Evolutionary conservation across 2,329 filamentous ascomycete genomes (phyloP).

Genomic region (Colletotrichum salicis): DNA sequence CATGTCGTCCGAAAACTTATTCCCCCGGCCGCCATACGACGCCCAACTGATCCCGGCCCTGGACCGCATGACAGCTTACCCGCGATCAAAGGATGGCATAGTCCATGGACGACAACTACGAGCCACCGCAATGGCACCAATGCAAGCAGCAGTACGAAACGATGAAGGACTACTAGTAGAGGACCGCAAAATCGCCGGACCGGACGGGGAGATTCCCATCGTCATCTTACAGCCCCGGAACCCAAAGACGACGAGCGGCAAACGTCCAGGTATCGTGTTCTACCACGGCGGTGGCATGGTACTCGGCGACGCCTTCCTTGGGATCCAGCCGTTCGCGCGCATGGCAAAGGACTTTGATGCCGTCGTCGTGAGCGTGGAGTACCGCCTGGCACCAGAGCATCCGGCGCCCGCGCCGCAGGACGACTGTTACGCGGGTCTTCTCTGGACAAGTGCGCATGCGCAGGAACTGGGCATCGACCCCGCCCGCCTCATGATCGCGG

Average conservation of each 20-base stretch:
- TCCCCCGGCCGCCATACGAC: constrained; percentile 16
- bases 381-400: constrained; percentile 58
- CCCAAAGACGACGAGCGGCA: background rate
- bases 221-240: constrained; percentile 9
- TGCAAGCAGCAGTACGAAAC: constrained; percentile 16
- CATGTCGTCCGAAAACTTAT: constrained; percentile 9
- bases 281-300: constrained; percentile 29
- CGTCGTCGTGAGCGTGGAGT: constrained; percentile 56
- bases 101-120: constrained; percentile 5
- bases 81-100: background rate
- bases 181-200: constrained; percentile 20
- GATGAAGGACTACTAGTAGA: constrained; percentile 13
- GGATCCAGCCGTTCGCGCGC: background rate
- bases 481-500: constrained; percentile 51
- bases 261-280: constrained; percentile 18
- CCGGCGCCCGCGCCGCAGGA: constrained; percentile 36
- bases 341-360: constrained; percentile 20
- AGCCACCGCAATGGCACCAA: constrained; percentile 7
- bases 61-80: background rate
- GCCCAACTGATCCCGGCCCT: constrained; percentile 12
- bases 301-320: constrained; percentile 22
- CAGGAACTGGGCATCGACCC: constrained; percentile 53
- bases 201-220: constrained; percentile 7
- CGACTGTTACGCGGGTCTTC: constrained; percentile 43
- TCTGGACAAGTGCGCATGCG: constrained; percentile 51